These are phyloP conservation scores for Gossypium anomalum DNA, from an alignment of 345 rosid species.

Conservation along the genomic window DNA sequence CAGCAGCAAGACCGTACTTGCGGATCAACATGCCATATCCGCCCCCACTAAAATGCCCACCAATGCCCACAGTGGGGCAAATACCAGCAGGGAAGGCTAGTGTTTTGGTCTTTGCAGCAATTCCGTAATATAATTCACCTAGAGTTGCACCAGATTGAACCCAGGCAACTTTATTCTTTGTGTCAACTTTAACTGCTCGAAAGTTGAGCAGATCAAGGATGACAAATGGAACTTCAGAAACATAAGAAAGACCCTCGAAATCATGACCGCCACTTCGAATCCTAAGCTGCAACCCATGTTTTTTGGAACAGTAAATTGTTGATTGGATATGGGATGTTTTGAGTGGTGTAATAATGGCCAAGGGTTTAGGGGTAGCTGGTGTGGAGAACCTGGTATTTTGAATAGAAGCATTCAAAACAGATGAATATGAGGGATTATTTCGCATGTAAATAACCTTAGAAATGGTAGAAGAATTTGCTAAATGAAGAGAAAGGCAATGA, in stretches of 20 bases:
- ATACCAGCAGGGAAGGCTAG: conserved; percentile 8
- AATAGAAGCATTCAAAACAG: background rate
- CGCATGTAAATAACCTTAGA: background rate
- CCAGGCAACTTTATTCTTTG: background rate
- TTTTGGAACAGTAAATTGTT: background rate
- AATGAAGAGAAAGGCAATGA: background rate
- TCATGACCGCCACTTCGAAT: conserved; percentile 16
- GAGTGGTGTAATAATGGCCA: background rate
- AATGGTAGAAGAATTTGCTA: background rate
- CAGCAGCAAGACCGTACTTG: conserved; percentile 13
- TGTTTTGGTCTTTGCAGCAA: background rate
- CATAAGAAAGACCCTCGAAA: conserved; percentile 10
- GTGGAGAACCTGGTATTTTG: conserved; percentile 12
- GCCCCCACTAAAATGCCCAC: background rate
- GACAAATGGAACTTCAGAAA: background rate
- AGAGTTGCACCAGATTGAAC: conserved; percentile 1
- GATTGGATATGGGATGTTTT: background rate
- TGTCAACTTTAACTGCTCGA: background rate
- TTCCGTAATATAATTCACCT: conserved; percentile 3
- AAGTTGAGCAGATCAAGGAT: conserved; percentile 5
- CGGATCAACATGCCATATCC: background rate
- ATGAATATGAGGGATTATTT: background rate
- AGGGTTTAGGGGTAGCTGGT: background rate
- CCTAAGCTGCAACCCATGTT: conserved; percentile 4
- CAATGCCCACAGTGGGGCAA: background rate